Evolutionary conservation across 495 filamentous ascomycete genomes (phyloP).

Genomic region (Trichoderma erinaceum): DNA sequence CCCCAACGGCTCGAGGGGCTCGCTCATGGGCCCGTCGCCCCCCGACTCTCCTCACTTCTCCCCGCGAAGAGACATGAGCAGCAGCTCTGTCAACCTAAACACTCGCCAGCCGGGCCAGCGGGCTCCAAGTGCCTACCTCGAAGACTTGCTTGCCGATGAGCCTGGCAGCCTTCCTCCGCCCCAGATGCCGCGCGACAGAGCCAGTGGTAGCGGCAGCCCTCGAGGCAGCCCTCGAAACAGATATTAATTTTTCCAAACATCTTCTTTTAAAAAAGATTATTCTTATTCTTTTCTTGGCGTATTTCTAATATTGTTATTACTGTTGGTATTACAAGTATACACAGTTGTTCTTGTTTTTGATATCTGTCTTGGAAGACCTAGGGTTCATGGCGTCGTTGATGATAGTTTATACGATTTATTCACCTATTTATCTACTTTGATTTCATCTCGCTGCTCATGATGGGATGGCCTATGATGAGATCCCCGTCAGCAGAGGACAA

Average conservation of each 20-base stretch:
- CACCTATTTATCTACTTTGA: too few species aligned
- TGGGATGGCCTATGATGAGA: too few species aligned
- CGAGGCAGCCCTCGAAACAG: not conserved
- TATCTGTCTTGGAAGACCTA: not conserved
- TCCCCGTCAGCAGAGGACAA: too few species aligned
- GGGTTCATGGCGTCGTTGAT: not conserved
- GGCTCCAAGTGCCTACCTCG: constrained; percentile 86
- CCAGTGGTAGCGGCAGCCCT: constrained; percentile 1
- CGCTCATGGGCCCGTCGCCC: constrained; percentile 48
- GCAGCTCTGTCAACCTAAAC: constrained; percentile 63
- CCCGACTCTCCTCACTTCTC: constrained; percentile 58
- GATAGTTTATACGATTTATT: too few species aligned
- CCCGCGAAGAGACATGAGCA: constrained; percentile 47
- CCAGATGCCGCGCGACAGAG: constrained; percentile 13
- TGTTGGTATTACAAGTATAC: not conserved
- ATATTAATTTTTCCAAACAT: not conserved
- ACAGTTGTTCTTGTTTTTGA: not conserved
- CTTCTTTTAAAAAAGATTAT: not conserved
- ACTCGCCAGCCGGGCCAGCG: constrained; percentile 60
- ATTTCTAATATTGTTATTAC: not conserved
- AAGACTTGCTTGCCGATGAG: constrained; percentile 76
- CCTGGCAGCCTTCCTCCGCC: constrained; percentile 33
- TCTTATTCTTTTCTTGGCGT: not conserved
- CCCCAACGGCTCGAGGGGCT: constrained; percentile 32
- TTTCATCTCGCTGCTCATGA: too few species aligned